These are phyloP conservation scores for Colletotrichum abscissum DNA, from an alignment of 2,329 filamentous ascomycete genomes.

Conservation along the genomic window DNA sequence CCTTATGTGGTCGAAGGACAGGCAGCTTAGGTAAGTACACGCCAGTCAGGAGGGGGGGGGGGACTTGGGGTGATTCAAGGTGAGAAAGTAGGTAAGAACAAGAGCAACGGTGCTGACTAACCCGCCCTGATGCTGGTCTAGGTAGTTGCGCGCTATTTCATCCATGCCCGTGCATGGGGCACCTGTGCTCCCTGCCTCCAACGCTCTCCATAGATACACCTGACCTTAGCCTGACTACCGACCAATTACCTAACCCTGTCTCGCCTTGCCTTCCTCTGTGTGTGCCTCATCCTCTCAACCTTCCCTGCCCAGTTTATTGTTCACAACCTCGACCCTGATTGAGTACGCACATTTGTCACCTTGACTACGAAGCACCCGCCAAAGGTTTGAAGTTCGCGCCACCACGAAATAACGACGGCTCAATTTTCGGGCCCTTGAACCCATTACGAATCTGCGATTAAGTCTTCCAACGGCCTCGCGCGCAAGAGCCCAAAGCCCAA, in stretches of 20 bases:
- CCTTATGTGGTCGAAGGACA: neutral
- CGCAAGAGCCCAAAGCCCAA: neutral
- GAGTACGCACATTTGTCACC: constrained; percentile 1
- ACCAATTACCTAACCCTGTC: constrained; percentile 1
- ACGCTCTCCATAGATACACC: neutral
- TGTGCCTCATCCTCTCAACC: constrained; percentile 7
- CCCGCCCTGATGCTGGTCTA: too few species aligned
- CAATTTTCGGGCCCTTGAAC: neutral
- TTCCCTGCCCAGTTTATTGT: constrained; percentile 2
- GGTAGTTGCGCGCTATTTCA: neutral
- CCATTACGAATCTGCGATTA: neutral
- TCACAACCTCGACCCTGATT: neutral
- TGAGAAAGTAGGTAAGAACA: too few species aligned
- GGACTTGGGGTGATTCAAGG: too few species aligned
- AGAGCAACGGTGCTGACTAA: too few species aligned
- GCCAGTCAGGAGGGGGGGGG: too few species aligned
- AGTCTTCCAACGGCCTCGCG: neutral
- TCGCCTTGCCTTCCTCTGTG: constrained; percentile 1
- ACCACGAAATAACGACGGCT: neutral
- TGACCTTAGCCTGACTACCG: neutral
- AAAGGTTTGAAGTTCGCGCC: neutral
- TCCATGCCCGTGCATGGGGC: neutral
- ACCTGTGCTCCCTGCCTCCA: neutral
- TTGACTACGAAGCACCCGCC: neutral
- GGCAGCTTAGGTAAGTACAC: constrained; percentile 4